These are phyloP conservation scores for Sarocladiaceae sp. DNA, from an alignment of 2,329 filamentous ascomycete species.

Conservation along the genomic window DNA sequence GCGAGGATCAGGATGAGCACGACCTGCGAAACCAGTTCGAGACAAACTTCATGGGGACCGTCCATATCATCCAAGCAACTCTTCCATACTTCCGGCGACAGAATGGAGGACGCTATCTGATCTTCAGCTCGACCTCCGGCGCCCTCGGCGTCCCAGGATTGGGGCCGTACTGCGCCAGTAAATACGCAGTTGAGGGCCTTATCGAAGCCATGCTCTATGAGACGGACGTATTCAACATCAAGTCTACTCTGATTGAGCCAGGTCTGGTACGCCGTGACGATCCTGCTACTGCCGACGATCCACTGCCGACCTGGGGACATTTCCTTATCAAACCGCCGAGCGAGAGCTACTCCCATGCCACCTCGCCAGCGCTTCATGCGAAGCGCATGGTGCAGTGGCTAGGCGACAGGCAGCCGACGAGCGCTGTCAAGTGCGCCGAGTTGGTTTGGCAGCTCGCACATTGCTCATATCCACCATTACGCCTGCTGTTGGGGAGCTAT, in stretches of 20 bases:
- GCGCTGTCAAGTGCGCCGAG: slow-evolving; percentile 87
- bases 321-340: slow-evolving; percentile 85
- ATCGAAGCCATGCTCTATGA: slow-evolving; percentile 98
- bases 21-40: slow-evolving; percentile 95
- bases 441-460: slow-evolving; percentile 92
- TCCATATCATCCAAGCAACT: slow-evolving; percentile 87
- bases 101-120: slow-evolving; percentile 73
- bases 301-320: slow-evolving; percentile 79
- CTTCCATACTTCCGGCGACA: slow-evolving; percentile 81
- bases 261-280: slow-evolving; percentile 86
- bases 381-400: slow-evolving; percentile 92
- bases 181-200: slow-evolving; percentile 92
- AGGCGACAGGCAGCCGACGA: slow-evolving; percentile 85
- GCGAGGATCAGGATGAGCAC: slow-evolving; percentile 93
- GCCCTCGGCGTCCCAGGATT: slow-evolving; percentile 89
- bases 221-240: slow-evolving; percentile 84
- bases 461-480: slow-evolving; percentile 85
- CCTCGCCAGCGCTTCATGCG: slow-evolving; percentile 80
- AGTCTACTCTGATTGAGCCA: slow-evolving; percentile 87
- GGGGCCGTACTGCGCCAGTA: slow-evolving; percentile 92
- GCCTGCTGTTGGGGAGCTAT: slow-evolving; percentile 84
- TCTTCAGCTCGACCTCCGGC: slow-evolving; percentile 89
- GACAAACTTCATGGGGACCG: slow-evolving; percentile 93
- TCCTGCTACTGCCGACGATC: slow-evolving; percentile 46
- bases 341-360: slow-evolving; percentile 70